These are phyloP conservation scores for Eustoma russellianum DNA, from an alignment of 257 asterid genomes.

Conservation along the genomic window DNA sequence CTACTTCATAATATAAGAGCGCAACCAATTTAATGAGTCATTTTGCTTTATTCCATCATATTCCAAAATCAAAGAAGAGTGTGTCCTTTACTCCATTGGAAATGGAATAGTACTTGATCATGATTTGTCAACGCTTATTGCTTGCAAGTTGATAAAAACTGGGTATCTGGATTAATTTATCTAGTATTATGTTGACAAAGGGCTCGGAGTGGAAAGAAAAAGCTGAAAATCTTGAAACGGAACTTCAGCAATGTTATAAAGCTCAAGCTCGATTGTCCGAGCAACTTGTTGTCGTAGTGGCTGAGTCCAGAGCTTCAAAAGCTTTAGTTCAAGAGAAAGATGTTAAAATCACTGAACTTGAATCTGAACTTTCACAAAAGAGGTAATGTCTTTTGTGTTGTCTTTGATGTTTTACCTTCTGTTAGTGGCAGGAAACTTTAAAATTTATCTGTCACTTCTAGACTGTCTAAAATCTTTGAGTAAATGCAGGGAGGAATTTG, in stretches of 20 bases:
- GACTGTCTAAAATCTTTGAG: not conserved
- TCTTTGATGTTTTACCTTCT: not conserved
- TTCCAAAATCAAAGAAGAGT: too few species aligned
- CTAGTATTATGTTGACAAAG: conserved; percentile 21
- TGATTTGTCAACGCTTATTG: not conserved
- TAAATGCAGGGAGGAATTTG: conserved; percentile 73
- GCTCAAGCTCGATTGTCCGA: conserved; percentile 93
- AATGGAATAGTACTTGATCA: too few species aligned
- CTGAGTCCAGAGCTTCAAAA: conserved; percentile 81
- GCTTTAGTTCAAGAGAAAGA: conserved; percentile 72
- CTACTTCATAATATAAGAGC: too few species aligned
- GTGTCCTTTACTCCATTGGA: too few species aligned
- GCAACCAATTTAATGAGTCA: too few species aligned
- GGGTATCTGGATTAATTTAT: conserved; percentile 10
- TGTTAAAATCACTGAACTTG: conserved; percentile 43
- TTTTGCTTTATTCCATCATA: too few species aligned
- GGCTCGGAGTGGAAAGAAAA: conserved; percentile 99
- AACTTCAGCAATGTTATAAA: conserved; percentile 93
- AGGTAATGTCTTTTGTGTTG: conserved; percentile 30
- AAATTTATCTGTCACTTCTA: not conserved
- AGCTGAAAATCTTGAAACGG: conserved; percentile 78
- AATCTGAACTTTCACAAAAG: conserved; percentile 59
- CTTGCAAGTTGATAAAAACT: conserved; percentile 4
- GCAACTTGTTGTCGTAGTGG: conserved; percentile 96
- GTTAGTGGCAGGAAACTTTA: not conserved